Evolutionary conservation across 441 rosid genomes (phyloP).

Genomic region (Bruguiera hainesii): DNA sequence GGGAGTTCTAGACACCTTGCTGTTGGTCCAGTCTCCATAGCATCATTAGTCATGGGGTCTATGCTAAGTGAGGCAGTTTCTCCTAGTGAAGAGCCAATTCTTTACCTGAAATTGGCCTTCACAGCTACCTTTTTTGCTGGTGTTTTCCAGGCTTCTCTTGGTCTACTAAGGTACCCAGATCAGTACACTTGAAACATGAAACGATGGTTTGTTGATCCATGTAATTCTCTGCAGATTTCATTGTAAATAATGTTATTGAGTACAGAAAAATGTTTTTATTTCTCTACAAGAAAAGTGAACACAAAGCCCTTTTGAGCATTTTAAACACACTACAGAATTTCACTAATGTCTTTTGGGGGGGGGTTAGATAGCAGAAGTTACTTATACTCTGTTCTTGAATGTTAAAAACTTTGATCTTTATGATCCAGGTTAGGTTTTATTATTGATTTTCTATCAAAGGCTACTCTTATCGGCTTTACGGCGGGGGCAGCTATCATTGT

Average conservation of each 20-base stretch:
- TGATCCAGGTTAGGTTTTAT: slow-evolving; percentile 79
- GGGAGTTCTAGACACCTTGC: slow-evolving; percentile 94
- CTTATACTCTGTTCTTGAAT: neutral
- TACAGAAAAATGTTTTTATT: no score
- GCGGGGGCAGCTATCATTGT: slow-evolving; percentile 98
- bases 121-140: slow-evolving; percentile 98
- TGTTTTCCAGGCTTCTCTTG: slow-evolving; percentile 87
- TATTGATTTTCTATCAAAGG: slow-evolving; percentile 93
- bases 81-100: slow-evolving; percentile 51
- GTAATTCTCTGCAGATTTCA: no score
- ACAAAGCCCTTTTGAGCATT: no score
- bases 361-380: neutral
- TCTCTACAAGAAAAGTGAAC: no score
- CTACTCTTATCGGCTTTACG: slow-evolving; percentile 91
- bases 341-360: no score
- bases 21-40: slow-evolving; percentile 98
- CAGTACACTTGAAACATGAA: neutral
- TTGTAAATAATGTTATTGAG: no score
- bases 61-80: slow-evolving; percentile 84
- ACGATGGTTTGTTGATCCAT: neutral
- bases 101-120: slow-evolving; percentile 86
- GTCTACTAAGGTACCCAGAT: slow-evolving; percentile 65
- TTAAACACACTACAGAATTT: no score
- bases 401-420: neutral
- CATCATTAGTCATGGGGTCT: slow-evolving; percentile 95